Evolutionary conservation across 805 yeast species (phyloP).

Genomic region (Metschnikowia orientalis): DNA sequence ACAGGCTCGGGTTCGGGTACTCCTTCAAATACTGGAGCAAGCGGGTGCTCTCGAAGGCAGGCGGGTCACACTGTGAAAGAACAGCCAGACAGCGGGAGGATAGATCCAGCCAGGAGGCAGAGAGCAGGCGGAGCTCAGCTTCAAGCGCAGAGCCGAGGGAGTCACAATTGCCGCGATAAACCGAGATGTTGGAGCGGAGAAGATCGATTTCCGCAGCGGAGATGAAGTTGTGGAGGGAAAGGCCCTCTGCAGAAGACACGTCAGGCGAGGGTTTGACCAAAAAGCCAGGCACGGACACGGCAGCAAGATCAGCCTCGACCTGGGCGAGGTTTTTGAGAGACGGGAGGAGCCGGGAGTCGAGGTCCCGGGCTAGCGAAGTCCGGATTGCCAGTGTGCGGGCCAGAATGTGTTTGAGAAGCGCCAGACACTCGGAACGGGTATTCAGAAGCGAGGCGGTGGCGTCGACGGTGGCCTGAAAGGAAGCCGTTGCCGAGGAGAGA

Average conservation of each 20-base stretch:
- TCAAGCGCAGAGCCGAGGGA: slow-evolving; percentile 5
- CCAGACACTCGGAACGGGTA: slow-evolving; percentile 13
- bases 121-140: slow-evolving; percentile 1
- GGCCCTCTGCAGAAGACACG: too few relatives aligned
- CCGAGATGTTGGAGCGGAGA: slow-evolving; percentile 24
- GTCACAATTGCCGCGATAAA: slow-evolving; percentile 24
- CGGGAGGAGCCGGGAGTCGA: slow-evolving; percentile 19
- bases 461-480: slow-evolving; percentile 20
- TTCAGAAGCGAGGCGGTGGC: slow-evolving; percentile 22
- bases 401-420: slow-evolving; percentile 17
- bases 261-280: slow-evolving; percentile 9
- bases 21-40: slow-evolving; percentile 1
- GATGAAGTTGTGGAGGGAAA: slow-evolving; percentile 28
- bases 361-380: slow-evolving; percentile 8
- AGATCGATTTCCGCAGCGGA: slow-evolving; percentile 28
- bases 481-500: too few relatives aligned
- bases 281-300: slow-evolving; percentile 28
- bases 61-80: slow-evolving; percentile 1
- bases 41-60: slow-evolving; percentile 2
- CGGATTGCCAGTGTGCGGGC: slow-evolving; percentile 6
- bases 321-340: slow-evolving; percentile 23
- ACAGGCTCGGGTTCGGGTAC: not conserved
- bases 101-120: slow-evolving; percentile 2
- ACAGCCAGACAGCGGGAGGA: not conserved
- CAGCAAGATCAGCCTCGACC: slow-evolving; percentile 22